Evolutionary conservation across 257 asterid genomes (phyloP).

Genomic region (Thymus mandschuricus): DNA sequence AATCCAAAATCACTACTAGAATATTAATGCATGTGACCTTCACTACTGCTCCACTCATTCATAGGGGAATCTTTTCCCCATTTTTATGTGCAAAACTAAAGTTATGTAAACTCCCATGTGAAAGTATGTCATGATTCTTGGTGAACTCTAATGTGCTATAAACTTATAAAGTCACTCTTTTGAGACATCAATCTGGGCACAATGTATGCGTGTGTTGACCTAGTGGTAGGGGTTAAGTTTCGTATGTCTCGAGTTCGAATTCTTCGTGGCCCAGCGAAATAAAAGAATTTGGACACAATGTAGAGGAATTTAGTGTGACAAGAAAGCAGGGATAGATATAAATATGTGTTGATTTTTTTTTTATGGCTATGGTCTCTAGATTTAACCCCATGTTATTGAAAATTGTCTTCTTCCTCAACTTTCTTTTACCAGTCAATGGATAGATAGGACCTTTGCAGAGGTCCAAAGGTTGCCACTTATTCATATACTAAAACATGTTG

Average conservation of each 20-base stretch:
- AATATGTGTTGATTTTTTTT: too few relatives aligned
- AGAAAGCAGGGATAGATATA: too few relatives aligned
- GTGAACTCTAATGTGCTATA: slow-evolving; percentile 9
- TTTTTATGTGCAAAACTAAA: slow-evolving; percentile 6
- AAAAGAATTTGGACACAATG: too few relatives aligned
- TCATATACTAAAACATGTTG: not conserved
- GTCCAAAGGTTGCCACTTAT: slow-evolving; percentile 11
- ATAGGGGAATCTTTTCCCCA: slow-evolving; percentile 27
- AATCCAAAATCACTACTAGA: slow-evolving; percentile 29
- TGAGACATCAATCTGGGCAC: not conserved
- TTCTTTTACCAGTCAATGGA: not conserved
- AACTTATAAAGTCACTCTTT: not conserved
- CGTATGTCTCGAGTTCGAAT: too few relatives aligned
- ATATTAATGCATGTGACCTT: slow-evolving; percentile 33
- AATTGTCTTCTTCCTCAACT: not conserved
- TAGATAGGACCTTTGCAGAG: not conserved
- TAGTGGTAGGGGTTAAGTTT: too few relatives aligned
- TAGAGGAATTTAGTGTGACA: too few relatives aligned
- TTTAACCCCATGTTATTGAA: not conserved
- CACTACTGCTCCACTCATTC: slow-evolving; percentile 20
- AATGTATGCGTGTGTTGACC: not conserved
- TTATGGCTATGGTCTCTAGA: too few relatives aligned
- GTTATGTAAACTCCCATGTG: slow-evolving; percentile 34
- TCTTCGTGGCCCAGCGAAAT: too few relatives aligned
- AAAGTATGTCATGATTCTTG: slow-evolving; percentile 10